phyloP scores from a whole-genome alignment of 2,329 filamentous ascomycete genomes.

The Beauveria sp. region DNA sequence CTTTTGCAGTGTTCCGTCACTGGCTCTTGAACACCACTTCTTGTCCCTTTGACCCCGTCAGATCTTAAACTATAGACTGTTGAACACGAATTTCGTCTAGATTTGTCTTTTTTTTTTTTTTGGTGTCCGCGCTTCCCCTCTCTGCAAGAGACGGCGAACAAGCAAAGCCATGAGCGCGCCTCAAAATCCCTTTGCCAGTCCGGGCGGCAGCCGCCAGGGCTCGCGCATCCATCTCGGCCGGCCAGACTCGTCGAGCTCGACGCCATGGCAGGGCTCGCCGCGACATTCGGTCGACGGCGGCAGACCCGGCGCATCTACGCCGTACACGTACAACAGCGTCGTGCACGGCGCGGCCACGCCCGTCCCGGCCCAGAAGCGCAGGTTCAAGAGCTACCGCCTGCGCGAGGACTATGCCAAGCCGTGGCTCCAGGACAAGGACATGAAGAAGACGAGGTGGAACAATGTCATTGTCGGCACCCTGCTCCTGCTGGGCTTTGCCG shows the following conservation, averaged over 20 bases:
- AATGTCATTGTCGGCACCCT: conserved; percentile 26
- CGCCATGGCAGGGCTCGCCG: not conserved
- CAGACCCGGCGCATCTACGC: not conserved
- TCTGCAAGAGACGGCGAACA: no score
- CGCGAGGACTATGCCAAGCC: conserved; percentile 29
- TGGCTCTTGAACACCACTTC: not conserved
- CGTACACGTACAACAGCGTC: conserved; percentile 8
- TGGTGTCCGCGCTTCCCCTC: not conserved
- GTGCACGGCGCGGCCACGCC: not conserved
- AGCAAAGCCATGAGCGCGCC: not conserved
- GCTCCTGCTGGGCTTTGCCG: conserved; percentile 25
- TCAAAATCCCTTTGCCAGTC: not conserved
- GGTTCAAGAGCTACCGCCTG: conserved; percentile 28
- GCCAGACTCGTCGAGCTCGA: not conserved
- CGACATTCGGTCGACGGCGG: not conserved
- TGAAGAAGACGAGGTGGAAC: conserved; percentile 27
- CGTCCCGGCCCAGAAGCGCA: not conserved
- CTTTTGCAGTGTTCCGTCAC: not conserved
- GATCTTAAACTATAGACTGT: no score
- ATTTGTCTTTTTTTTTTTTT: no score
- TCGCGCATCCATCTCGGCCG: no score
- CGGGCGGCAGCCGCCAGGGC: not conserved
- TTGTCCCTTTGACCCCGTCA: not conserved
- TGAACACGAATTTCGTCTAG: no score
- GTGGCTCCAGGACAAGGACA: conserved; percentile 27